phyloP scores from a whole-genome alignment of 176 grass and related monocot genomes.

The Lolium multiflorum region DNA sequence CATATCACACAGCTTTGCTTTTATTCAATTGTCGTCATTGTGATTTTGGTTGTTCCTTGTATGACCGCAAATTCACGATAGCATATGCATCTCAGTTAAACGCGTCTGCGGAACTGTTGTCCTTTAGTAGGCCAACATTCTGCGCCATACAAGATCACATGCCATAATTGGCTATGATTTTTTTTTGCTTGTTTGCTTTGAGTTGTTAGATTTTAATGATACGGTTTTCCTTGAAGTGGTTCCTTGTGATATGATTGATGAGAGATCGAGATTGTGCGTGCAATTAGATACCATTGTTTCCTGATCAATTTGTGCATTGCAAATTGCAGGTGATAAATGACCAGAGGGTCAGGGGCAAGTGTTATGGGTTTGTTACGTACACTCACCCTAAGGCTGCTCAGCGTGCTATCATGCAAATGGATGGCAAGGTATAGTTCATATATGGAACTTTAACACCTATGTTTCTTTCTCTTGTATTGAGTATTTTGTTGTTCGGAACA shows the following conservation, averaged over 20 bases:
- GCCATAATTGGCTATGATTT: background rate
- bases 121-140: background rate
- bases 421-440: slow-evolving; percentile 71
- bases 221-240: background rate
- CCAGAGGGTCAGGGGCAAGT: slow-evolving; percentile 78
- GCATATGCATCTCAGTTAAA: slow-evolving; percentile 1
- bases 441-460: background rate
- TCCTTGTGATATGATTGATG: background rate
- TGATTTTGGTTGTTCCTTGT: background rate
- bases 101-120: background rate
- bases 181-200: slow-evolving; percentile 34
- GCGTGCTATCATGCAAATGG: slow-evolving; percentile 74
- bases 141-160: background rate
- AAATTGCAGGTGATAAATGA: slow-evolving; percentile 84
- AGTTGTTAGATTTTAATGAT: background rate
- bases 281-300: slow-evolving; percentile 7
- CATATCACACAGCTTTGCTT: background rate
- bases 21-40: background rate
- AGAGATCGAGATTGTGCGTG: background rate
- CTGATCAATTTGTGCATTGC: slow-evolving; percentile 22
- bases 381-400: slow-evolving; percentile 71
- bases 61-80: background rate
- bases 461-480: slow-evolving; percentile 26
- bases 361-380: slow-evolving; percentile 88
- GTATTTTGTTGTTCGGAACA: slow-evolving; percentile 42